Conservation (phyloP, 257 asterid genomes). For the Rauvolfia tetraphylla region DNA sequence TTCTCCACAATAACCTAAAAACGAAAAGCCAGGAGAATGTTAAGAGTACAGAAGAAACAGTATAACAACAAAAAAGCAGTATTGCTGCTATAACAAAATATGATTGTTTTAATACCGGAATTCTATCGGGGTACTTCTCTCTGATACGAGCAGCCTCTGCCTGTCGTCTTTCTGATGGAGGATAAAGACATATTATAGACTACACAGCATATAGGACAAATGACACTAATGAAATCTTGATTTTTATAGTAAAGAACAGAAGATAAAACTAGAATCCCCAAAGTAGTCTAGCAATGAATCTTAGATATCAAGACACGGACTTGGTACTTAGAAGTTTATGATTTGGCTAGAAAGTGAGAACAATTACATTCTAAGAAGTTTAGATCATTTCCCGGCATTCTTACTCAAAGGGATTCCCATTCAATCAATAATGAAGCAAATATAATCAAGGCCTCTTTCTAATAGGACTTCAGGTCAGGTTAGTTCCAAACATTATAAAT, state of each 20-base stretch:
- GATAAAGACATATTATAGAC: neutral
- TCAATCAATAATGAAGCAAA: neutral
- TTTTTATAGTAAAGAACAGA: too few relatives aligned
- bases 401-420: neutral
- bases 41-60: conserved; percentile 1
- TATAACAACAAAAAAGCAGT: neutral
- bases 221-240: too few relatives aligned
- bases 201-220: neutral
- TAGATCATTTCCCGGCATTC: neutral
- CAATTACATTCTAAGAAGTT: neutral
- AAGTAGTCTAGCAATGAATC: neutral
- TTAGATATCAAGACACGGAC: neutral
- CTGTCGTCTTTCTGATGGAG: conserved; percentile 81
- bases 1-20: conserved; percentile 84
- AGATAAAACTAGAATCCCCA: neutral
- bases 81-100: neutral
- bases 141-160: conserved; percentile 95
- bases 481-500: neutral
- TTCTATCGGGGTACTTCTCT: conserved; percentile 98
- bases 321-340: neutral
- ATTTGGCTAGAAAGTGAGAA: neutral
- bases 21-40: conserved; percentile 10
- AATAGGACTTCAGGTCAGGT: neutral
- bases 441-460: neutral
- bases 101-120: conserved; percentile 55